Evolutionary conservation across 1,139 yeast genomes (phyloP), one percentile per base, ranked within the genome.

Genomic region (Petasospora rhodanensis): DNA sequence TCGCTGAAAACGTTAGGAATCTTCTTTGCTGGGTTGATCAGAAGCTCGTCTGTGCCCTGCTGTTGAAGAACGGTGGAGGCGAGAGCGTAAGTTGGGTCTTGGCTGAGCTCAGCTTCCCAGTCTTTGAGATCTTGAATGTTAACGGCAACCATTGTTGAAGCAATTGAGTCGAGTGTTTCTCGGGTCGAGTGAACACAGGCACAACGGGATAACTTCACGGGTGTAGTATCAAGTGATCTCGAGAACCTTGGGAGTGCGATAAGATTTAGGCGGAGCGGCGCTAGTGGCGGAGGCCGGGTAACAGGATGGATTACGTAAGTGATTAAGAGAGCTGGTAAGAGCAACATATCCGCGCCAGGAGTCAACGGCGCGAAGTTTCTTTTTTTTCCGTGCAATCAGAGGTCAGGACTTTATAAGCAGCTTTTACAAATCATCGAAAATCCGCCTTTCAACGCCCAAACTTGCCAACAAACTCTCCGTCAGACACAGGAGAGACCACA

Each of bases 1-100:
- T 70, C 54, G 47, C 78, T 78, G 61, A 79, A 85, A 19, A 76
- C 52, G 29, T 50, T 48, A 28, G 51, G 46, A 6, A 48, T 17
- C 18, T 38, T 40, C 14, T 22, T 18, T 3, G 29, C 27, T 2
- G 44, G 28, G 22, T 40, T 39, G 31, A 61, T 44, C 26, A 62
- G 38, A 2, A 48, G 38, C 18, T 54, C 63, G 27, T 60, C 64
- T n/a, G 61, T 59, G 31, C 52, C 55, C 28, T 43, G 53, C 29
- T 58, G 56, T 34, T 62, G 59, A 32, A 66, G 47, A 13, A 62
- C 66, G 0, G 68, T 54, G 12, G 64, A 48, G 3, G 68, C 70
- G 30, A 66, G 47, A 26, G 54, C 58, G 31, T 64, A 58, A 15
- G 52, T 43, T 5, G 50, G 29, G 38, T 64, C 67, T 1, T 34